Base-by-base conservation (phyloP, 78 protist species). In the Monosiga brevicollis region DNA sequence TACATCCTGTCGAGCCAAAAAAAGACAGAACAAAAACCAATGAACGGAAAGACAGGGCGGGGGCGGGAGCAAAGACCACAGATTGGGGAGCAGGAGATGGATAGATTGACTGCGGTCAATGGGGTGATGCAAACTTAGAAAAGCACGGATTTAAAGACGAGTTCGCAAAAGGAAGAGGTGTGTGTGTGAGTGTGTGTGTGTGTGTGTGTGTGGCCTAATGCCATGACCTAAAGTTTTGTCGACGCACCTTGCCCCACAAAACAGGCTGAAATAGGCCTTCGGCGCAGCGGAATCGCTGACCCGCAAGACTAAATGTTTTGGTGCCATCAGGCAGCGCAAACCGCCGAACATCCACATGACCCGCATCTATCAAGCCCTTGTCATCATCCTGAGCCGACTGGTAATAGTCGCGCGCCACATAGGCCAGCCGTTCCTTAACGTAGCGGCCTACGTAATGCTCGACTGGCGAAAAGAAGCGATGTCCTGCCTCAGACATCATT, bases 401-500 rank as follows among this genome's bases (percentile, higher is more conserved):
- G 15, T 20, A 6, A 15, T 49, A 32, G 38, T 71, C 38, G 36
- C 3, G 10, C 36, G 38, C 34, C 75, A 71, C 75, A 32, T 71
- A 71, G 41, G 23, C 9, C 55, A 76, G 35, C 55, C 34, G 10
- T 26, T 76, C 80, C 55, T 76, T 76, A 25, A 76, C 36, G n/a
- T 40, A 25, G 24, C 80, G 80, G 24, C 6, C n/a, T 3, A 76
- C 26, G 80, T 25, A 25, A 1, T 25, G 15, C 80, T 76, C 80
- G n/a, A 76, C n/a, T 24, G 38, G 38, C 11, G 80, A 76, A n/a
- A 76, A 76, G 80, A 76, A 76, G 36, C 80, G 42, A n/a, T 76
- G 34, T 3, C 80, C 80, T 26, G 32, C 1, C 80, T 76, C 80
- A 6, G 34, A 40, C 42, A 76, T 74, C 40, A 74, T 32, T 11